phyloP scores from a whole-genome alignment of 306 rosid genomes.

The Sechiopsis laciniata region DNA sequence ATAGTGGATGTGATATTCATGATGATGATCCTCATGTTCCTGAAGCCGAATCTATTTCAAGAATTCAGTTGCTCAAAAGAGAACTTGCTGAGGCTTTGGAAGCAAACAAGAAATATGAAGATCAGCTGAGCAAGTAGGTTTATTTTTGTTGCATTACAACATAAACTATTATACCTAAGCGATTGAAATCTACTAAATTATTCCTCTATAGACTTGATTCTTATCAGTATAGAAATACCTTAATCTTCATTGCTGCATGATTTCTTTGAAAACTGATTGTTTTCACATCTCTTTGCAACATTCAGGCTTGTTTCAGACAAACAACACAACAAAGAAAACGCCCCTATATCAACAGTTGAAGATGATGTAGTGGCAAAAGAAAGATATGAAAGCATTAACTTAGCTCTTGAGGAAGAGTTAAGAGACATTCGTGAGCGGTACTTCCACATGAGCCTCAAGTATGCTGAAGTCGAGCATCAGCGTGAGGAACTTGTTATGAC shows the following conservation, averaged over 20 bases:
- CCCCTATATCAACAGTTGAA: conserved; percentile 38
- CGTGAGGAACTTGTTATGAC: conserved; percentile 94
- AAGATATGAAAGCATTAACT: conserved; percentile 47
- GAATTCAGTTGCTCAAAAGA: conserved; percentile 51
- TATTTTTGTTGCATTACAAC: neutral
- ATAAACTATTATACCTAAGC: neutral
- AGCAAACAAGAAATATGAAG: conserved; percentile 47
- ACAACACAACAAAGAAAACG: conserved; percentile 33
- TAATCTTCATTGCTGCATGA: neutral
- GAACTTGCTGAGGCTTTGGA: conserved; percentile 57
- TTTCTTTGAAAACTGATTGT: conserved; percentile 4
- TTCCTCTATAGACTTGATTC: no score
- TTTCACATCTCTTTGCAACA: neutral
- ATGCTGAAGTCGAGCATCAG: conserved; percentile 83
- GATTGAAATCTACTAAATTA: neutral
- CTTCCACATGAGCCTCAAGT: conserved; percentile 81
- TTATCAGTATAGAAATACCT: neutral
- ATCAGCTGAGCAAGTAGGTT: conserved; percentile 53
- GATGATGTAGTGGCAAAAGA: conserved; percentile 50
- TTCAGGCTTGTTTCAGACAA: conserved; percentile 46
- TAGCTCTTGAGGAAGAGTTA: conserved; percentile 73
- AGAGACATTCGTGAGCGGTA: conserved; percentile 79
- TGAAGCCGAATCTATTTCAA: conserved; percentile 44
- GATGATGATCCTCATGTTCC: conserved; percentile 43
- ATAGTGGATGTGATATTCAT: conserved; percentile 39